phyloP scores from a whole-genome alignment of 768 basidiomycete species.

The Nidularia sp. region DNA sequence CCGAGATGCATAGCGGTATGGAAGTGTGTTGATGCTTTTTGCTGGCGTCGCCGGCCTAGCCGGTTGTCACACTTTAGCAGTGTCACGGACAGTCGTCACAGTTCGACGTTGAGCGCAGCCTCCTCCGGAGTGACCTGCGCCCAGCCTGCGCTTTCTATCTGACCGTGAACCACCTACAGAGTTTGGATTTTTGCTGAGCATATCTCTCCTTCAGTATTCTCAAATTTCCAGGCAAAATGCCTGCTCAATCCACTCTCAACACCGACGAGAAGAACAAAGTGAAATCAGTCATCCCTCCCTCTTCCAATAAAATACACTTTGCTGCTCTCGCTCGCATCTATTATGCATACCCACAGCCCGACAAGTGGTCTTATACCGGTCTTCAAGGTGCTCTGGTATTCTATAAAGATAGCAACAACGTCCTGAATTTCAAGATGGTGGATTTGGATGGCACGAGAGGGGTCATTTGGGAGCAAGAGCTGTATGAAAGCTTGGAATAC shows the following conservation, averaged over 20 bases:
- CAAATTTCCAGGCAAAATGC: slow-evolving; percentile 55
- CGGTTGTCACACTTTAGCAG: too few relatives aligned
- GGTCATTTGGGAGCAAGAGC: slow-evolving; percentile 89
- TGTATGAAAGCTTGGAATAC: slow-evolving; percentile 81
- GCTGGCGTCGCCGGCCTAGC: too few relatives aligned
- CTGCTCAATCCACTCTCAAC: slow-evolving; percentile 64
- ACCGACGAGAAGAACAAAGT: slow-evolving; percentile 77
- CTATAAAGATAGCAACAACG: slow-evolving; percentile 52
- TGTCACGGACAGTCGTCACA: too few relatives aligned
- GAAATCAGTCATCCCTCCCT: slow-evolving; percentile 52
- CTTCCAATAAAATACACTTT: slow-evolving; percentile 68
- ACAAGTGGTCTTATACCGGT: slow-evolving; percentile 83
- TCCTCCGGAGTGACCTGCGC: too few relatives aligned
- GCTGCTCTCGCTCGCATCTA: slow-evolving; percentile 89
- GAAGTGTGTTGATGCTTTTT: too few relatives aligned
- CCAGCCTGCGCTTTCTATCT: too few relatives aligned
- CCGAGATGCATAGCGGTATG: too few relatives aligned
- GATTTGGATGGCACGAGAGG: slow-evolving; percentile 83
- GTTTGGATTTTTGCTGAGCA: too few relatives aligned
- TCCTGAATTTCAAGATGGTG: slow-evolving; percentile 70
- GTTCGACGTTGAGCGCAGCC: too few relatives aligned
- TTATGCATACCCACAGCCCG: slow-evolving; percentile 76
- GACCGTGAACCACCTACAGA: too few relatives aligned
- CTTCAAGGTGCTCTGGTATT: slow-evolving; percentile 84
- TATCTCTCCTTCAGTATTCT: background rate